Base-by-base conservation (phyloP, 805 yeast species). In the Ogataea ganodermae region DNA sequence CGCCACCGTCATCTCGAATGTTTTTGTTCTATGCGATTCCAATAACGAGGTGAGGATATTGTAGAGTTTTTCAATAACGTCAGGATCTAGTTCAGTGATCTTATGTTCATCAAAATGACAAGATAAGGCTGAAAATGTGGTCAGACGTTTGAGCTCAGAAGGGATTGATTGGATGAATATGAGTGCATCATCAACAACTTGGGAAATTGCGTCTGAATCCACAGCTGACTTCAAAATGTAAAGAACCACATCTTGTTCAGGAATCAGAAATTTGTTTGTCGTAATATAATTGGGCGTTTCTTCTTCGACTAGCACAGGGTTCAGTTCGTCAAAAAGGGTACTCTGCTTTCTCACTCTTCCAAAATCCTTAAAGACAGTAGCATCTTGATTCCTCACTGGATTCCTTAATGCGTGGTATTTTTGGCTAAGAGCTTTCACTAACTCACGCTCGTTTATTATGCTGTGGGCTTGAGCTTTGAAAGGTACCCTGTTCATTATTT, bases 1-100 rank as follows among this genome's bases (percentile, higher is more conserved):
- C n/a, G 59, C 40, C 1, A 74, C 43, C 0, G 78, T 64, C 9
- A 66, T 46, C 43, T 79, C 82, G 9, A 60, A 62, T 39, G 76
- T 66, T 50, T 76, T 62, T 1, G 65, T 60, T n/a, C 39, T 26
- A 35, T 57, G 62, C 4, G 44, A 22, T 26, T 53, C 53, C 16
- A 65, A 23, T 6, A 62, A 35, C 1, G 20, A 38, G 1, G 58
- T 58, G 14, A 53, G 42, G 7, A 35, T 14, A 14, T 27, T 37
- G 20, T 52, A 53, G 4, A 62, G 21, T 2, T 18, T 10, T 10
- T 55, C 58, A 8, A 59, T 14, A 7, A 36, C 18, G 1, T 35
- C 31, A 3, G 17, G 41, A 8, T 36, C 46, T 26, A 56, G 21
- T 3, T n/a, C 10, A 1, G 4, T n/a, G 8, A 43, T 32, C 7